Conservation (phyloP, 2,329 filamentous ascomycete species). For the Penicillium sp. region DNA sequence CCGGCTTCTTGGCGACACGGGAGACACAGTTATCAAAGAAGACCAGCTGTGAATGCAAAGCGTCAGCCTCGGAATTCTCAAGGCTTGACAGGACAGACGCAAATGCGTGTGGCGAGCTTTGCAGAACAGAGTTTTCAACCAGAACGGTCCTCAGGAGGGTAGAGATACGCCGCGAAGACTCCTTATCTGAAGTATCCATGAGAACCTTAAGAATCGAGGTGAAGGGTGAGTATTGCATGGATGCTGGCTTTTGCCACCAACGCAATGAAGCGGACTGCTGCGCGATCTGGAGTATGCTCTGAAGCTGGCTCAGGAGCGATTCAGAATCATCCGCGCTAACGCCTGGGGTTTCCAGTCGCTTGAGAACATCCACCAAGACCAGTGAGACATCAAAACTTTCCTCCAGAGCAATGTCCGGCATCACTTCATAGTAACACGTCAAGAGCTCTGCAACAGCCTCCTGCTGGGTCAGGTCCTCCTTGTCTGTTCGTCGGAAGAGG, state of each 20-base stretch:
- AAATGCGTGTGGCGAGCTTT: conserved; percentile 31
- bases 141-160: conserved; percentile 34
- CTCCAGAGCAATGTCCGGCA: conserved; percentile 74
- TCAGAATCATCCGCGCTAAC: conserved; percentile 50
- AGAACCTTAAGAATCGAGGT: conserved; percentile 41
- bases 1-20: conserved; percentile 70
- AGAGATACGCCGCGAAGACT: conserved; percentile 33
- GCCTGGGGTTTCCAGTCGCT: conserved; percentile 52
- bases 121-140: conserved; percentile 37
- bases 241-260: conserved; percentile 73
- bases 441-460: conserved; percentile 77
- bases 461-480: conserved; percentile 69
- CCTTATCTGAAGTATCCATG: conserved; percentile 27
- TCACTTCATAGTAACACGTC: conserved; percentile 77
- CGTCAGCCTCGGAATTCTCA: conserved; percentile 28
- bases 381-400: conserved; percentile 87
- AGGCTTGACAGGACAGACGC: conserved; percentile 39
- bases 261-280: conserved; percentile 78
- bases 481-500: conserved; percentile 66
- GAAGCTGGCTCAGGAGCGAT: conserved; percentile 69
- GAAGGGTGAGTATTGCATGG: conserved; percentile 41
- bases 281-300: conserved; percentile 78
- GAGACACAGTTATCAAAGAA: conserved; percentile 83
- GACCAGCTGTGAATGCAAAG: conserved; percentile 51
- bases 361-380: conserved; percentile 66